Evolutionary conservation across 495 filamentous ascomycete genomes (phyloP), one percentile per base, ranked within the genome.

Genomic region (Halenospora varia): DNA sequence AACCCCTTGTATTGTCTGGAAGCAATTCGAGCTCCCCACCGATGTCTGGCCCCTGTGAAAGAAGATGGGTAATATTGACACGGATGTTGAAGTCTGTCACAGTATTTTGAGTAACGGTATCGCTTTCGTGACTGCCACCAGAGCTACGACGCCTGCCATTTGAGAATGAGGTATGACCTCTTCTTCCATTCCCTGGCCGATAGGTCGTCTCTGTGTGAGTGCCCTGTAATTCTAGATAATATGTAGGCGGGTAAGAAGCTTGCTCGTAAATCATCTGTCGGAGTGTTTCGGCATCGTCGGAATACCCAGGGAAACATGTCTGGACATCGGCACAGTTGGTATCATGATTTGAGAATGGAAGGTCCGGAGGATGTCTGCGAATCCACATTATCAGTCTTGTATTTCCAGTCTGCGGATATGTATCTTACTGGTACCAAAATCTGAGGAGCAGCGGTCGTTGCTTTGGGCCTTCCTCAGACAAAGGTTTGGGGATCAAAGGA

Each of bases 11-110:
- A 26, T 60, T 57, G 23, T 56, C 56, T 44, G 52, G 48, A 25
- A 57, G 40, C 0, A 51, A 29, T 24, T 45, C 19, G 8, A 60
- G 19, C 20, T 51, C 49, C 13, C 56, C 55, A 45, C 10, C 11
- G 48, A 54, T 19, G 18, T 42, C 8, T 22, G 26, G 26, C 58
- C 54, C 47, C 20, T 4, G 23, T 23, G 20, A 24, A 2, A 86
- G 71, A 48, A 78, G 80, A 0, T 72, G 71, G 0, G 77, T 76
- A 39, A 86, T 64, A 20, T 81, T 75, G 46, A 84, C 64, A 3
- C 62, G 60, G 48, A 86, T 66, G 59, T 78, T 71, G 60, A 83
- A 82, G 64, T 83, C 79, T 44, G 70, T 74, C 46, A 81, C 62
- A 2, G 57, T 63, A 35, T 72, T 63, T 25, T 53, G 69, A 56